These are phyloP conservation scores for Fraxinus sp. DNA, from an alignment of 305 asterid genomes.

Conservation along the genomic window DNA sequence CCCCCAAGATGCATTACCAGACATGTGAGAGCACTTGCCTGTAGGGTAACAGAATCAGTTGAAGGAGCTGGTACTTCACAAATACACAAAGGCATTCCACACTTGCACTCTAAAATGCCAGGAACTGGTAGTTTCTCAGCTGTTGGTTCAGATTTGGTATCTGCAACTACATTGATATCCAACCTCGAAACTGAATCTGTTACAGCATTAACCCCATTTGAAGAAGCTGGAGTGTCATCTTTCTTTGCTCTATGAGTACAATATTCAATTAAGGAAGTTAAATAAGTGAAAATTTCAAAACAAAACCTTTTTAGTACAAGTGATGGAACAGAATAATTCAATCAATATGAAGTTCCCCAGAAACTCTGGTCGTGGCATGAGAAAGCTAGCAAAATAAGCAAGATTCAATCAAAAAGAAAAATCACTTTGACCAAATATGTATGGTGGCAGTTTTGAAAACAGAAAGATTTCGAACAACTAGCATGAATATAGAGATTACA, in stretches of 20 bases:
- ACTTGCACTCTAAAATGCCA: constrained; percentile 67
- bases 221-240: constrained; percentile 50
- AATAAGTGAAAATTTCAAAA: background rate
- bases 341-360: background rate
- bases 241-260: constrained; percentile 41
- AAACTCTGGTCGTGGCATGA: constrained; percentile 16
- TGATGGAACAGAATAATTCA: background rate
- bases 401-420: background rate
- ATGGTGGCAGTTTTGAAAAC: background rate
- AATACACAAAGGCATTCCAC: constrained; percentile 99
- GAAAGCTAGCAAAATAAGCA: constrained; percentile 4
- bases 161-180: constrained; percentile 49
- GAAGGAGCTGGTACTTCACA: constrained; percentile 80
- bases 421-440: constrained; percentile 7
- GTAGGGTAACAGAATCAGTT: constrained; percentile 41
- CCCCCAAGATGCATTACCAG: constrained; percentile 21
- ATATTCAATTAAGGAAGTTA: constrained; percentile 11
- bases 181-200: constrained; percentile 67
- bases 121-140: constrained; percentile 38
- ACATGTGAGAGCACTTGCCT: constrained; percentile 42
- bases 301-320: background rate
- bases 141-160: constrained; percentile 40
- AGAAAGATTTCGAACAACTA: background rate
- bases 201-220: constrained; percentile 50
- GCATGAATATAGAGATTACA: background rate